Percentiles rank a stretch among this genome's conserved stretches.
Conservation (phyloP, 2,329 filamentous ascomycete species). For the Parastagonospora nodorum region DNA sequence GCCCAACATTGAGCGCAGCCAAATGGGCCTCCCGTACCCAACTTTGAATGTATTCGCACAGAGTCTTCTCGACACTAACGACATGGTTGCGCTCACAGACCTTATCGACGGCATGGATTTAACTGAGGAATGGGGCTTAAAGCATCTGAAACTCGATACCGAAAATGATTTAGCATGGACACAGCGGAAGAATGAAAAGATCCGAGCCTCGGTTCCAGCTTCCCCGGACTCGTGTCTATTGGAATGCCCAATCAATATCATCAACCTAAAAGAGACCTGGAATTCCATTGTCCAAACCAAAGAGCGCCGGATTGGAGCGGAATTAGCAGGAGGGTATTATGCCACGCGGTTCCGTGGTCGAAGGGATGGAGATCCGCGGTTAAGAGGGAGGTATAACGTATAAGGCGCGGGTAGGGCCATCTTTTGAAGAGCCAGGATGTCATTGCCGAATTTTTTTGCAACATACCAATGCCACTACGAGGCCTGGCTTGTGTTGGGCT, state of each 20-base stretch:
- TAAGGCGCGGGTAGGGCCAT: constrained; percentile 1
- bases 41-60: constrained; percentile 2
- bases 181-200: constrained; percentile 3
- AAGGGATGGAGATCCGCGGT: not conserved
- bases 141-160: constrained; percentile 1
- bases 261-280: constrained; percentile 2
- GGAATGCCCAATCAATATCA: not conserved
- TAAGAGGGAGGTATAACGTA: not conserved
- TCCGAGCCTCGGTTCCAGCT: constrained; percentile 1
- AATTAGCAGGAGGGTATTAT: not conserved
- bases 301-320: constrained; percentile 1
- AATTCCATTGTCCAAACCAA: not conserved
- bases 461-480: too few species aligned
- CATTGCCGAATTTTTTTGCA: too few species aligned
- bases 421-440: too few species aligned
- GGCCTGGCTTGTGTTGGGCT: too few species aligned
- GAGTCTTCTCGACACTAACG: constrained; percentile 4
- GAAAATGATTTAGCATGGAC: constrained; percentile 3
- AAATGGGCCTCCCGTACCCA: constrained; percentile 3
- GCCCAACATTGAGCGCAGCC: constrained; percentile 2
- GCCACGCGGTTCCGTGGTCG: constrained; percentile 1
- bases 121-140: constrained; percentile 2
- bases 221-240: not conserved
- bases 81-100: not conserved
- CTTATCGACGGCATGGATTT: constrained; percentile 1